phyloP scores from a whole-genome alignment of 192 early-diverging fungal species.

The Linnemannia schmuckeri region DNA sequence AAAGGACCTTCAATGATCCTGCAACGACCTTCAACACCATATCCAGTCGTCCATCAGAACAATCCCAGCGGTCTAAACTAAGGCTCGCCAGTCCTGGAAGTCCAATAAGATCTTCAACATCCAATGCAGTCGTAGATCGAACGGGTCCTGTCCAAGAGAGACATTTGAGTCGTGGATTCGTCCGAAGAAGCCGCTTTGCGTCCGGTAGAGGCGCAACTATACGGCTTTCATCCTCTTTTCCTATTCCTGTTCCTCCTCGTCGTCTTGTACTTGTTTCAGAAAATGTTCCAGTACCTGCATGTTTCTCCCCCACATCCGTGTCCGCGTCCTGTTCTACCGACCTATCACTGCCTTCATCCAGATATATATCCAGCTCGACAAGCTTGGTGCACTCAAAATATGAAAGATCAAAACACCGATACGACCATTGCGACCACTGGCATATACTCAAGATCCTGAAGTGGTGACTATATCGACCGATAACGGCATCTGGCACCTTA shows the following conservation, averaged over 20 bases:
- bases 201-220: not conserved
- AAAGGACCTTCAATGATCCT: not conserved
- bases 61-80: not conserved
- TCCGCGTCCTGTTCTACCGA: too few species aligned
- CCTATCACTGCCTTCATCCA: not conserved
- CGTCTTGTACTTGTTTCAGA: not conserved
- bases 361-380: not conserved
- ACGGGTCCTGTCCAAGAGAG: not conserved
- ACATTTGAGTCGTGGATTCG: not conserved
- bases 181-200: not conserved
- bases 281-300: not conserved
- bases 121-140: too few species aligned
- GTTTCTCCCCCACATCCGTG: too few species aligned
- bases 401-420: not conserved
- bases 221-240: not conserved
- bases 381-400: not conserved
- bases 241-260: not conserved
- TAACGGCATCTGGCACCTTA: not conserved
- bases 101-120: too few species aligned
- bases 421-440: not conserved
- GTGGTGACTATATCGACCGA: not conserved
- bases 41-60: not conserved
- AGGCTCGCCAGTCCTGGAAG: too few species aligned
- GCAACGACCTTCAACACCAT: not conserved
- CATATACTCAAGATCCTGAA: not conserved